Evolutionary conservation across 1,139 yeast genomes (phyloP), one percentile per base, ranked within the genome.

Genomic region (Magnusiomyces suaveolens): DNA sequence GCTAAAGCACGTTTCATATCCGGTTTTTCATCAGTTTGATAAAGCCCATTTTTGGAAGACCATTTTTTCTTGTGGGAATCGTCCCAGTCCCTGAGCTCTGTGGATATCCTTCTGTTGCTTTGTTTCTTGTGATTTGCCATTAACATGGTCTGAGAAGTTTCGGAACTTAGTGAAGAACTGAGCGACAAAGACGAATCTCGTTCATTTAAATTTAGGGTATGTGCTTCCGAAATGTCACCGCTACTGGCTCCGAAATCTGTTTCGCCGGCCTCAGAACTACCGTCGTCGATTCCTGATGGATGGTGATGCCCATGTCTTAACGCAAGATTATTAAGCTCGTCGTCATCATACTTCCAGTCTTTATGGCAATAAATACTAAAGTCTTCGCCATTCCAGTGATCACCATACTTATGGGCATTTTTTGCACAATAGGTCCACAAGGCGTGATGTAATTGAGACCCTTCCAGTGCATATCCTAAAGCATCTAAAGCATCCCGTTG

Each of bases 361-460:
- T 54, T 64, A 54, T 56, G 60, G 12, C 89, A 83, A 87, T 86
- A 87, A 58, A 88, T 79, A 0, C 95, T 84, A 63, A 88, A 87
- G 66, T 88, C 96, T 65, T 88, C 96, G 60, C 86, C 81, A 64
- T 88, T 88, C 95, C 96, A 88, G 46, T 77, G 69, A 66, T 88
- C 96, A 0, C 96, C 96, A 82, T 84, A 81, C 61, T 76, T 72
- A 65, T 87, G 94, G 53, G 78, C 72, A 64, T 87, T 88, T 50
- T 74, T 72, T 16, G 82, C 73, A 44, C 85, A 79, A 66, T 88
- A 88, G 61, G 88, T 81, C 96, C 96, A 88, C 63, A 80, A 80
- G 1, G 95, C 82, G 64, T 81, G 87, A 43, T 85, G 79, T 68
- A 87, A 71, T 53, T 78, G 77, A 58, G 80, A 77, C 0, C 83